A percentile compares a stretch with the other conserved stretches of the same genome.
Conservation (phyloP, 2,329 filamentous ascomycete species). For the Monascus ruber region DNA sequence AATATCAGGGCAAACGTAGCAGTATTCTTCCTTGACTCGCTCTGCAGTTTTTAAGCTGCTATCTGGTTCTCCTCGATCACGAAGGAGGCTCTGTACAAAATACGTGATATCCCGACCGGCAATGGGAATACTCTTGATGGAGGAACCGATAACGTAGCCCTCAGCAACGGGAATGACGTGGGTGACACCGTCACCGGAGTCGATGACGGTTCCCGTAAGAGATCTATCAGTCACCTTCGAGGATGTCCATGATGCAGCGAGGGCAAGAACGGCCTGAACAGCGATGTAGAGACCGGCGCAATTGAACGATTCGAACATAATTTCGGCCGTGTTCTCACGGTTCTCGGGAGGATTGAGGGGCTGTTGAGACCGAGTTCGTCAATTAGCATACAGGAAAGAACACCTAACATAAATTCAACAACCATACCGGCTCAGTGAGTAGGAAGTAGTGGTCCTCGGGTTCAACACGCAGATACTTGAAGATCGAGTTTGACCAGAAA, state of each 20-base stretch:
- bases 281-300: constrained; percentile 98
- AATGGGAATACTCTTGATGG: constrained; percentile 98
- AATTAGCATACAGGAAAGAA: too few species aligned
- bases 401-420: background rate
- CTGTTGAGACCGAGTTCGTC: constrained; percentile 32
- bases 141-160: constrained; percentile 97
- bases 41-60: constrained; percentile 96
- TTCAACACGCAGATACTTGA: constrained; percentile 97
- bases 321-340: constrained; percentile 96
- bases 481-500: constrained; percentile 99
- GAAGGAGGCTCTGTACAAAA: constrained; percentile 90
- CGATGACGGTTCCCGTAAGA: constrained; percentile 92
- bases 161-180: constrained; percentile 98
- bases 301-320: constrained; percentile 99
- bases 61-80: constrained; percentile 92
- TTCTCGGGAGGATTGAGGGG: constrained; percentile 97
- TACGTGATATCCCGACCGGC: constrained; percentile 97
- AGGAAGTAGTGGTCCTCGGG: constrained; percentile 98
- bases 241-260: constrained; percentile 96
- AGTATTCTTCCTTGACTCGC: constrained; percentile 97
- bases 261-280: constrained; percentile 89
- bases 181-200: constrained; percentile 96
- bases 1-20: constrained; percentile 96
- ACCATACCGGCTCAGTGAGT: constrained; percentile 80
- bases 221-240: constrained; percentile 96